Conservation (phyloP, 2,329 filamentous ascomycete species). For the Chaetomiaceae sp. region DNA sequence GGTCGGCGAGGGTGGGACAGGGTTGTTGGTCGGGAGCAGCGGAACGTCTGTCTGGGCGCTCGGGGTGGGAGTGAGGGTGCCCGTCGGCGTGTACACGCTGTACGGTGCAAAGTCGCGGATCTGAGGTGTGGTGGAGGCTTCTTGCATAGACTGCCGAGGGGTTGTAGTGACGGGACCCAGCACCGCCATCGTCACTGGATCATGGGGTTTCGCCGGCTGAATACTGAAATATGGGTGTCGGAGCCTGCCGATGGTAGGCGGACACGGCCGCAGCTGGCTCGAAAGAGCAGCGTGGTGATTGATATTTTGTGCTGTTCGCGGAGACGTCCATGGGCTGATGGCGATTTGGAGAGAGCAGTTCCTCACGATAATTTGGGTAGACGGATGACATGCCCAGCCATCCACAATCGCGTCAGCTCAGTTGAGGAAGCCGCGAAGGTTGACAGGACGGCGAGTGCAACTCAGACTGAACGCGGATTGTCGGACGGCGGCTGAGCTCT, state of each 20-base stretch:
- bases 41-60: constrained; percentile 4
- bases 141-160: not conserved
- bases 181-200: not conserved
- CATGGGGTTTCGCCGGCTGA: not conserved
- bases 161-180: not conserved
- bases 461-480: not conserved
- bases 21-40: constrained; percentile 5
- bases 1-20: not conserved
- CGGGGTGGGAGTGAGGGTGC: constrained; percentile 1
- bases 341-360: not conserved
- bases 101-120: not conserved
- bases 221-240: not conserved
- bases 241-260: not conserved
- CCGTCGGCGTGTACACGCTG: not conserved
- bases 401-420: not conserved
- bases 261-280: not conserved
- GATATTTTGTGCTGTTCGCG: not conserved
- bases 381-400: too few species aligned
- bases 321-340: not conserved
- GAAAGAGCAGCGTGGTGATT: not conserved
- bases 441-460: not conserved
- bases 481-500: not conserved
- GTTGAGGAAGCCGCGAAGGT: not conserved
- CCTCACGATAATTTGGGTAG: not conserved
- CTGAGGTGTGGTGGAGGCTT: not conserved